A percentile compares a stretch with the other conserved stretches of the same genome.
Conservation (phyloP, 2,329 filamentous ascomycete species). For the Colletotrichum lupini region DNA sequence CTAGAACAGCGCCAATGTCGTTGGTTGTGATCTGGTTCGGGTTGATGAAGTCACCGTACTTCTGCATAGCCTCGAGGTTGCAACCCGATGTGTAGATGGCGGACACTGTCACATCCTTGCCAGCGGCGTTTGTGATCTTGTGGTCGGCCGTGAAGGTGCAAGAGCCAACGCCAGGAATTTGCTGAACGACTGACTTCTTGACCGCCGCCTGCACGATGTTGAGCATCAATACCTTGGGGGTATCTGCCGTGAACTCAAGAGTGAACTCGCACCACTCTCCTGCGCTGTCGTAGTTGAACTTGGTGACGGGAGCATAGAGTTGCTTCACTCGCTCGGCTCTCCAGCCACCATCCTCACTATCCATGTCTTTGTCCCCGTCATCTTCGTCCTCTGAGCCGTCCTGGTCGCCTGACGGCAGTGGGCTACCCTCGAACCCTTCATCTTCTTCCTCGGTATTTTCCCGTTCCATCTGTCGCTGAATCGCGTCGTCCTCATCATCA, state of each 20-base stretch:
- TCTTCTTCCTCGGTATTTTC: conserved; percentile 65
- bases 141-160: conserved; percentile 76
- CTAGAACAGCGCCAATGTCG: conserved; percentile 87
- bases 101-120: conserved; percentile 59
- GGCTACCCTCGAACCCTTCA: conserved; percentile 63
- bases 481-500: conserved; percentile 87
- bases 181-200: conserved; percentile 84
- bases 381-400: conserved; percentile 46
- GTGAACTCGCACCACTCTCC: conserved; percentile 84
- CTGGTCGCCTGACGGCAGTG: conserved; percentile 45
- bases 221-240: conserved; percentile 93
- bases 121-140: conserved; percentile 60
- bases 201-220: conserved; percentile 87
- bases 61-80: conserved; percentile 91
- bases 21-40: conserved; percentile 90
- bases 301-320: conserved; percentile 73
- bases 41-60: conserved; percentile 86
- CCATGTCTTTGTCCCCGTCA: conserved; percentile 50
- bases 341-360: conserved; percentile 47
- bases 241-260: conserved; percentile 82
- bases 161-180: conserved; percentile 79
- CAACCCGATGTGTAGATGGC: conserved; percentile 84
- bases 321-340: conserved; percentile 74
- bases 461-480: conserved; percentile 72
- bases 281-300: conserved; percentile 83